phyloP scores from a whole-genome alignment of 805 yeast species.

The Tetrapisispora iriomotensis region DNA sequence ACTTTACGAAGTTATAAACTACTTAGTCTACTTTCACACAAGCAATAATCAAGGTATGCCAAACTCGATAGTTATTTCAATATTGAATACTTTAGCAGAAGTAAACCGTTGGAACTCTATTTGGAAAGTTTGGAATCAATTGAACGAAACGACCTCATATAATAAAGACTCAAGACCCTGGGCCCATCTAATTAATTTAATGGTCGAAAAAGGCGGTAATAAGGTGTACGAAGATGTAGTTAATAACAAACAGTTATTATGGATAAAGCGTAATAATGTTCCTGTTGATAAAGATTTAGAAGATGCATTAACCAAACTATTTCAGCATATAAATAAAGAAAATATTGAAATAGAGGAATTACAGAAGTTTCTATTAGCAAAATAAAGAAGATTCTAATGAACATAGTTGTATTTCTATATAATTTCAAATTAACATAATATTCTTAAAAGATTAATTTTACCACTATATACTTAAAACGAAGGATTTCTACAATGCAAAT shows the following conservation, averaged over 20 bases:
- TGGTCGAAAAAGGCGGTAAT: slow-evolving; percentile 12
- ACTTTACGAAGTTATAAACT: slow-evolving; percentile 15
- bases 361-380: not conserved
- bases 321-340: slow-evolving; percentile 2
- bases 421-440: not conserved
- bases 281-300: slow-evolving; percentile 11
- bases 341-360: not conserved
- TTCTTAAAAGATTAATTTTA: not conserved
- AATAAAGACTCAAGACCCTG: slow-evolving; percentile 22
- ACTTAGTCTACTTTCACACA: slow-evolving; percentile 4
- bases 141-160: slow-evolving; percentile 5
- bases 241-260: slow-evolving; percentile 18
- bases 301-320: slow-evolving; percentile 9
- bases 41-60: not conserved
- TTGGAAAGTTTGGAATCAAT: slow-evolving; percentile 19
- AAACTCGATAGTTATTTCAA: slow-evolving; percentile 7
- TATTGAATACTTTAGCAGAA: slow-evolving; percentile 14
- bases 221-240: slow-evolving; percentile 10
- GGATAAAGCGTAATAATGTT: slow-evolving; percentile 18
- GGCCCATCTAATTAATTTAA: slow-evolving; percentile 13
- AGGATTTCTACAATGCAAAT: too few species aligned
- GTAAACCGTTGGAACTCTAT: slow-evolving; percentile 16
- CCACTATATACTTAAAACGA: not conserved
- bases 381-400: not conserved
- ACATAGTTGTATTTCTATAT: not conserved